These are phyloP conservation scores for Hexamita inflata DNA, from an alignment of 208 protist genomes.

Conservation along the genomic window DNA sequence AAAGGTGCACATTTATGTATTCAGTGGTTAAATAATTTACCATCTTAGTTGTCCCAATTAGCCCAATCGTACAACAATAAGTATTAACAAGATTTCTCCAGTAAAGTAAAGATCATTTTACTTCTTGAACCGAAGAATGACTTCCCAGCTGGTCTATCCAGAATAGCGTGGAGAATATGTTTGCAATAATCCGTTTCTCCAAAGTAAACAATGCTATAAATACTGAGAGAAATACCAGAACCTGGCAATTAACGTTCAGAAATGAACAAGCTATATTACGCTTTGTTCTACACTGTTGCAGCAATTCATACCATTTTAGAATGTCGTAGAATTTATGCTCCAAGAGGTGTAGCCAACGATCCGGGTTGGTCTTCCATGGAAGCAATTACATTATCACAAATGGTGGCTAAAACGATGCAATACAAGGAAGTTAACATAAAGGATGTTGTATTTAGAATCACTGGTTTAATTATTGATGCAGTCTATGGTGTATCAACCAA, in stretches of 20 bases:
- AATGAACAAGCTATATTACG: neutral
- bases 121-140: conserved; percentile 18
- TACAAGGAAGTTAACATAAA: no score
- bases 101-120: neutral
- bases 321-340: neutral
- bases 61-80: neutral
- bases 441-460: neutral
- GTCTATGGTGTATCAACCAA: conserved; percentile 16
- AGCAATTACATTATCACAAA: neutral
- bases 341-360: conserved; percentile 1
- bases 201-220: neutral
- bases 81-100: neutral
- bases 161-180: conserved; percentile 11
- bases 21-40: neutral
- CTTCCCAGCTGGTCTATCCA: neutral
- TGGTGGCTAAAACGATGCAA: no score
- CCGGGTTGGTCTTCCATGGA: neutral
- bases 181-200: neutral
- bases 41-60: neutral
- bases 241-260: neutral
- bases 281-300: neutral
- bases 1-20: conserved; percentile 7
- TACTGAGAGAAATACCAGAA: neutral
- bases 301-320: conserved; percentile 11
- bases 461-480: neutral